Conservation (phyloP, 2,329 filamentous ascomycete genomes). For the Periconia sp. region DNA sequence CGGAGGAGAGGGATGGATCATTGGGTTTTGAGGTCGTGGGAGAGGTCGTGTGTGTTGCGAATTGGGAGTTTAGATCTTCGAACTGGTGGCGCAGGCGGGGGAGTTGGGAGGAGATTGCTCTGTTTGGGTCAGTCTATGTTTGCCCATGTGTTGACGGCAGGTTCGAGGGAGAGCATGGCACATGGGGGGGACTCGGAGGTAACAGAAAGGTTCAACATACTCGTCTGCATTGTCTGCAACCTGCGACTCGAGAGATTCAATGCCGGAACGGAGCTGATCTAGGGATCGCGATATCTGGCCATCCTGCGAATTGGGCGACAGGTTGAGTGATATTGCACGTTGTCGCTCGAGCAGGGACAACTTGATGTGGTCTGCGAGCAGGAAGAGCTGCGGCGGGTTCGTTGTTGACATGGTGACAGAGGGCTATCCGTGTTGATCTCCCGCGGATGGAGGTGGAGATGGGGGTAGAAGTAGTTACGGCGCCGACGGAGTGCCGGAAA, state of each 20-base stretch:
- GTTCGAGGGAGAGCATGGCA: not conserved
- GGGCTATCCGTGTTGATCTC: not conserved
- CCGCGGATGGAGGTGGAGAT: not conserved
- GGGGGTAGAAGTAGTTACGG: not conserved
- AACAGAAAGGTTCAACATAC: slow-evolving; percentile 28
- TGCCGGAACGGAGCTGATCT: slow-evolving; percentile 81
- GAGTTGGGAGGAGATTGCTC: slow-evolving; percentile 61
- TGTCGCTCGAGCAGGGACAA: slow-evolving; percentile 91
- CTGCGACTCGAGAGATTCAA: slow-evolving; percentile 71
- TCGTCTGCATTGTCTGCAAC: slow-evolving; percentile 67
- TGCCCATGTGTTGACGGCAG: not conserved
- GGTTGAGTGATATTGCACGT: slow-evolving; percentile 79
- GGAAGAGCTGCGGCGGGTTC: slow-evolving; percentile 77
- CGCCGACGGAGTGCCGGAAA: slow-evolving; percentile 1
- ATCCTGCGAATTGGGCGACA: slow-evolving; percentile 82
- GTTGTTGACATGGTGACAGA: slow-evolving; percentile 46
- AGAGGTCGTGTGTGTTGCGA: slow-evolving; percentile 59
- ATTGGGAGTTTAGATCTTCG: slow-evolving; percentile 78
- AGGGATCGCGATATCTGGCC: slow-evolving; percentile 87
- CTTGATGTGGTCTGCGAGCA: slow-evolving; percentile 96
- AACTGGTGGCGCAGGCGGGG: slow-evolving; percentile 74
- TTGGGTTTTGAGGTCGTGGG: slow-evolving; percentile 52
- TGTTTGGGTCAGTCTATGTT: slow-evolving; percentile 14
- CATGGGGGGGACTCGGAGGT: no score
- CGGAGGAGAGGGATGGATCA: slow-evolving; percentile 43